Evolutionary conservation across 352 stramenopile genomes (phyloP), one percentile per base, ranked within the genome.

Genomic region (Pythium monospermum): DNA sequence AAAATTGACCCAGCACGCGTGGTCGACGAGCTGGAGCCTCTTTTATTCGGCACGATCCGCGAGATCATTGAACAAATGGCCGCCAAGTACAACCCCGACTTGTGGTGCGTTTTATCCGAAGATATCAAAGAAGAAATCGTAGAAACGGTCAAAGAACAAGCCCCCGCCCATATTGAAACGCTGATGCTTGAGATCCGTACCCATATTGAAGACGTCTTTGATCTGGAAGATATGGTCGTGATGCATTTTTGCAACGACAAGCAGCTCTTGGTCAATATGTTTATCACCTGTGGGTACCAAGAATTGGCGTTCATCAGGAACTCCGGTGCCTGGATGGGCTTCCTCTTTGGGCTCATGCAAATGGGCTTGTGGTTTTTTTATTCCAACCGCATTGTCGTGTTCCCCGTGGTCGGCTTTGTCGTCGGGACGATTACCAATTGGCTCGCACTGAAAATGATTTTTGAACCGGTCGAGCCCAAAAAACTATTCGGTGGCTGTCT

Each of bases 361-460:
- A 91, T 96, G 83, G 74, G 78, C 1, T 66, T 96, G 37, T 96
- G 83, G 77, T 98, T 91, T 45, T 66, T 87, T 19, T 86, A 86
- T 53, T 81, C 80, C 44, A 80, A 87, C 57, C 77, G 70, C 16
- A 85, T 91, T 45, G 76, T 94, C 28, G 76, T 88, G 12, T 94
- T 97, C 44, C 89, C 89, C 5, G 84, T 96, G 16, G 73, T 95
- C 16, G 96, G 96, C 12, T 68, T 95, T 22, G 87, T 99, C 41
- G 96, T 99, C 3, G 96, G 96, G 13, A 85, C 95, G 16, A 87
- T 98, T 23, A 99, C 96, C 10, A 98, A 98, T 61, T 98, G 89
- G 87, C 71, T 99, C 36, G 89, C 87, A 48, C 67, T 97, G 31
- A 93, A 95, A 57, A 91, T 96, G 74, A 96, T 97, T 45, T 97